These are phyloP conservation scores for Rhodotorula taiwanensis DNA, from an alignment of 768 basidiomycete species.

Conservation along the genomic window DNA sequence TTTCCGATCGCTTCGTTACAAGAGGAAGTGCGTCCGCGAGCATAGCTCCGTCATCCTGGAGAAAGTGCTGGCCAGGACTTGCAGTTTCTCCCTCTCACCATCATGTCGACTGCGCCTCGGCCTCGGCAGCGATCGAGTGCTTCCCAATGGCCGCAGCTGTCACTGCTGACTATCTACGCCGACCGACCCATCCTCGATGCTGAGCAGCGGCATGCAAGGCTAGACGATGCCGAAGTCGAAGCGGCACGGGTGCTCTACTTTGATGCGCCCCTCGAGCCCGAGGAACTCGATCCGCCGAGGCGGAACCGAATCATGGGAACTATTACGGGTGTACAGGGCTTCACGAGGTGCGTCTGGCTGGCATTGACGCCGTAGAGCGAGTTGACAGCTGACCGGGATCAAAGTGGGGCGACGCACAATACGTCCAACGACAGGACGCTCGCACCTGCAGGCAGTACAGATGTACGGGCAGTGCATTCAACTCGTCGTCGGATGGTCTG, in stretches of 20 bases:
- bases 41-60: too few relatives aligned
- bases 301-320: constrained; percentile 22
- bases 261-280: neutral
- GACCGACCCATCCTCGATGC: constrained; percentile 1
- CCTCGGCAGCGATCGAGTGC: constrained; percentile 1
- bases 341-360: constrained; percentile 15
- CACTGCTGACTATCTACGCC: constrained; percentile 21
- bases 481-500: constrained; percentile 28
- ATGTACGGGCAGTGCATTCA: constrained; percentile 9
- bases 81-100: too few relatives aligned
- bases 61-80: too few relatives aligned
- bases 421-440: too few relatives aligned
- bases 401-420: neutral
- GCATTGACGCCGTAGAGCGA: neutral
- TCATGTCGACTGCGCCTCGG: constrained; percentile 9
- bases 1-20: too few relatives aligned
- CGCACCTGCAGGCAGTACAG: neutral
- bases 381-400: neutral
- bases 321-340: constrained; percentile 25
- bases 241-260: constrained; percentile 22
- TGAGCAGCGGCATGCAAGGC: neutral
- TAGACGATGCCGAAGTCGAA: constrained; percentile 20
- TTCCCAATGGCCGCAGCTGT: constrained; percentile 21
- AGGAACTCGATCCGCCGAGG: neutral
- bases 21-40: too few relatives aligned